These are phyloP conservation scores for Penicillium paneum DNA, from an alignment of 2,329 filamentous ascomycete genomes.

Conservation along the genomic window DNA sequence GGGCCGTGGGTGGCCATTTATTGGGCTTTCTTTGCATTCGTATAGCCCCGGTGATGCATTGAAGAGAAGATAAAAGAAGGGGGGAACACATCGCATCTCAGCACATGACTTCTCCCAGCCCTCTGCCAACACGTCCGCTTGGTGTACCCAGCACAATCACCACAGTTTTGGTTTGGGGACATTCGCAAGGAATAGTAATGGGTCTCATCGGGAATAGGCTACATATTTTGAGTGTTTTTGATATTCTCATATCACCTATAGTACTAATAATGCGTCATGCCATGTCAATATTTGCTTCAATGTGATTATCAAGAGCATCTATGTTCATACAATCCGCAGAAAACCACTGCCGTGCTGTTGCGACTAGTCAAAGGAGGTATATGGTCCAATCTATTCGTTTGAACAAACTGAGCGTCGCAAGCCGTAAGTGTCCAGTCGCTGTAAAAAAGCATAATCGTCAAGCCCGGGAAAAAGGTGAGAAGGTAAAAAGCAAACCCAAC, in stretches of 20 bases:
- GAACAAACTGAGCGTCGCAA: conserved; percentile 4
- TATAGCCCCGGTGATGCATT: not conserved
- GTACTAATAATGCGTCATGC: not conserved
- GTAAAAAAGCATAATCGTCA: conserved; percentile 3
- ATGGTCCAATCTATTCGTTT: conserved; percentile 21
- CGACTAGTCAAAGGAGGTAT: conserved; percentile 10
- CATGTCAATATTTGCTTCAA: not conserved
- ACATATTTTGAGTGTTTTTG: not conserved
- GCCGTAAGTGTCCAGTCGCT: not conserved
- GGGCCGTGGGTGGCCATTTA: too few relatives aligned
- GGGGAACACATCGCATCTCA: not conserved
- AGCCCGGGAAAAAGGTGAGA: not conserved
- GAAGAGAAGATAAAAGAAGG: not conserved
- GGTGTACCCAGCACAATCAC: not conserved
- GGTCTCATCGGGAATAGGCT: not conserved
- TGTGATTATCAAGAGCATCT: not conserved
- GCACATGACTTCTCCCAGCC: not conserved
- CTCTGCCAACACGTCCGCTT: not conserved
- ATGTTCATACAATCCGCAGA: conserved; percentile 1
- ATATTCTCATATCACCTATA: not conserved
- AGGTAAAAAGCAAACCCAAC: conserved; percentile 3
- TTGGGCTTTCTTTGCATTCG: not conserved
- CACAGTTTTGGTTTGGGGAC: too few relatives aligned
- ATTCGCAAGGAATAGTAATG: not conserved
- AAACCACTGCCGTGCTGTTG: not conserved